Percentiles rank a stretch among this genome's conserved stretches.
These are phyloP conservation scores for Trematosphaeria pertusa DNA, from an alignment of 2,329 filamentous ascomycete genomes.

Conservation along the genomic window DNA sequence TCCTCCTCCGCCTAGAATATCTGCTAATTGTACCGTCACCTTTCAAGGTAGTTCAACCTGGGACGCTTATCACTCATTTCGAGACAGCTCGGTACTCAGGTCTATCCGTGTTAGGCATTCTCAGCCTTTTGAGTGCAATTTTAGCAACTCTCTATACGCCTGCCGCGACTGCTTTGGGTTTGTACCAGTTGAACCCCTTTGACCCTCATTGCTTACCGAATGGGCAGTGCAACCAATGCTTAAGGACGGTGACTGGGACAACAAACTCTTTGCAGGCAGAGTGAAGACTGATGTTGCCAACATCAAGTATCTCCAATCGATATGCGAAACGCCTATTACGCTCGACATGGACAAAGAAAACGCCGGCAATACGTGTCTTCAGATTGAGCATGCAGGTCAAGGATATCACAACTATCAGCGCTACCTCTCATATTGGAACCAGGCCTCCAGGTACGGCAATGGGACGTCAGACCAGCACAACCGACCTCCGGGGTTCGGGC, in stretches of 20 bases:
- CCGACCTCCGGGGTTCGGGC: conserved; percentile 67
- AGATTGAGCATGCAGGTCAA: conserved; percentile 73
- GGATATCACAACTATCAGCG: conserved; percentile 72
- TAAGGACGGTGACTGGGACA: conserved; percentile 62
- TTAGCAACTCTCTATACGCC: conserved; percentile 77
- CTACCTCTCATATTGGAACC: conserved; percentile 65
- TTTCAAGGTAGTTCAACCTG: conserved; percentile 66
- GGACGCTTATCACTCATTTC: conserved; percentile 74
- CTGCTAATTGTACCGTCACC: no score
- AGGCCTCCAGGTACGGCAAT: conserved; percentile 54
- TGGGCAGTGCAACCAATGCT: conserved; percentile 76
- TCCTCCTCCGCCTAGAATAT: no score
- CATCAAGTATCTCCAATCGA: conserved; percentile 58
- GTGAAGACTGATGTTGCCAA: conserved; percentile 72
- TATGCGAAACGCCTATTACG: conserved; percentile 68
- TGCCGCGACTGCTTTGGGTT: conserved; percentile 72
- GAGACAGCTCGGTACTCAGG: conserved; percentile 70
- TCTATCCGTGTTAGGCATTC: conserved; percentile 66
- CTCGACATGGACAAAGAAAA: conserved; percentile 47
- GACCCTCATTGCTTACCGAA: neutral
- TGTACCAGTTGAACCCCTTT: conserved; percentile 9
- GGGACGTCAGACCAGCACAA: conserved; percentile 50
- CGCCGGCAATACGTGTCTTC: conserved; percentile 66
- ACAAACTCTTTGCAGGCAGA: conserved; percentile 59
- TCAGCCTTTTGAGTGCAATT: conserved; percentile 70